Base-by-base conservation (phyloP, 164 flowering plant species). In the Liriodendron chinense region DNA sequence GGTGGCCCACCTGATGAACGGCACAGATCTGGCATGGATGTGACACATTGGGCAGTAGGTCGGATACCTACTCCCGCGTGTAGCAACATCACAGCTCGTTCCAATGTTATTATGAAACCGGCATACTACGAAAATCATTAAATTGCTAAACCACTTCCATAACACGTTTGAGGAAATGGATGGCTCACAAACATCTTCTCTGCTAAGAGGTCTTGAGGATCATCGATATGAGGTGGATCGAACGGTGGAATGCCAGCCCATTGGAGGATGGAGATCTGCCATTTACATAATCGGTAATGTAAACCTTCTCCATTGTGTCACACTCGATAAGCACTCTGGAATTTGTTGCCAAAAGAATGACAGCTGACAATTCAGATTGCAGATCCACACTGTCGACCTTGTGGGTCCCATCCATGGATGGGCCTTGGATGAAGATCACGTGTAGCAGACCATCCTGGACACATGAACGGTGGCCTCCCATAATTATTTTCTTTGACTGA, bases 201-300 rank as follows among this genome's bases (percentile, higher is more conserved):
- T 62, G 23, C 66, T 22, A 21, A n/a, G 22, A 7, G 12, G 24
- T 9, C 24, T 63, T 3, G 12, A 63, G 0, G 43, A 34, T 34
- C 25, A 21, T 22, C 67, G 21, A 64, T 65, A 20, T 12, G 24
- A 65, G 22, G 24, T 12, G 34, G 26, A 21, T 9, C 12, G 22
- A 65, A 7, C 12, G 26, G 16, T 2, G 14, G 14, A 2, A 24
- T 9, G 7, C 24, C 34, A 1, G 34, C 67, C n/a, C 16, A 53
- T 2, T 53, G 67, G 67, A 24, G 67, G 67, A 9, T 65, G 67
- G 67, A 65, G 28, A 24, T 65, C 67, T 7, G 67, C 67, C 67
- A 12, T 21, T 24, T 65, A 22, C 16, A 22, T 65, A 22, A 65
- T 65, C 67, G 24, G 67, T 65, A 65, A 65, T 24, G 20, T 23